Base-by-base conservation (phyloP, 1,284 basidiomycete species). In the Ustilago tritici region DNA sequence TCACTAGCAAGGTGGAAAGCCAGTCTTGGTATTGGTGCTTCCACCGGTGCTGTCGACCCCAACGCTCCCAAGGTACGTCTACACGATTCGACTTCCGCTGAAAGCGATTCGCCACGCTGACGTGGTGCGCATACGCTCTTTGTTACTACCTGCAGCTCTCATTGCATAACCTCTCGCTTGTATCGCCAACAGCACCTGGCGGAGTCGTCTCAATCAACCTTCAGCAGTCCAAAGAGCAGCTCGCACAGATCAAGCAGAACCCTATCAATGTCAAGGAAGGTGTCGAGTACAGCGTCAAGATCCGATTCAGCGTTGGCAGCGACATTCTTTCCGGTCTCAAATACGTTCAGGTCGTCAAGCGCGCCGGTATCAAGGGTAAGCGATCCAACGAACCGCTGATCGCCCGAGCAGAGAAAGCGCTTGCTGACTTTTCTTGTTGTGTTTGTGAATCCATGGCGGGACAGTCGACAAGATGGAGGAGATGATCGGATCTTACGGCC, bases 401-500 rank as follows among this genome's bases (percentile, higher is more conserved):
- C 23, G 10, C 7, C 14, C 34, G 4, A 19, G 3, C 17, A 46
- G n/a, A 19, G 15, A 19, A 19, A 6, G 4, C 1, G n/a, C n/a
- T 19, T 19, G 43, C n/a, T 46, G n/a, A 46, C 11, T 11, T n/a
- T 15, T 15, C 17, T 19, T n/a, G n/a, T 46, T n/a, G n/a, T 15
- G 7, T 1, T 46, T 2, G n/a, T 6, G n/a, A 4, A 19, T n/a
- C 19, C 14, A 19, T 19, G n/a, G 17, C 19, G 43, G n/a, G 12
- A 47, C 82, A 93, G 93, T 95, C 79, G 94, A 94, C 86, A 94
- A 92, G 87, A 86, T 94, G 83, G 93, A 95, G 81, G 90, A 93
- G 83, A 95, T 95, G 94, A 90, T 95, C 40, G 94, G 94, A 34
- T 94, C 93, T 2, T 95, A 93, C 86, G 92, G 92, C 7, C 83